These are phyloP conservation scores for Thelonectria olida DNA, from an alignment of 2,329 filamentous ascomycete species.

Conservation along the genomic window DNA sequence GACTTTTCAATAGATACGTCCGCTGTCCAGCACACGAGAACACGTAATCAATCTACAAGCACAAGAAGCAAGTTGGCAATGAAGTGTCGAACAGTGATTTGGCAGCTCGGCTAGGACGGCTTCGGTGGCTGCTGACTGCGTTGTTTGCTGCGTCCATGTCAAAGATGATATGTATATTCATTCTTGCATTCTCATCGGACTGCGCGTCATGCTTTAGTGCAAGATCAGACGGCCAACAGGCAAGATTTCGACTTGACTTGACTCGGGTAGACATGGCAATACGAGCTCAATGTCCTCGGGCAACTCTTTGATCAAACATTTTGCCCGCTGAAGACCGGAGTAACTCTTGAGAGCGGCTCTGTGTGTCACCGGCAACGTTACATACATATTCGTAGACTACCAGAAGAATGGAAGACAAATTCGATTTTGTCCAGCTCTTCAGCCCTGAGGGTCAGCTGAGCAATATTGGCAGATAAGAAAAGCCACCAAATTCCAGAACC, in stretches of 20 bases:
- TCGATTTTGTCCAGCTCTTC: no score
- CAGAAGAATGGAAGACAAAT: no score
- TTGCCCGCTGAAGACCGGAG: no score
- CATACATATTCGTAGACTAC: no score
- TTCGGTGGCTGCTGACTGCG: slow-evolving; percentile 5
- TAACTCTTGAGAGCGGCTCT: no score
- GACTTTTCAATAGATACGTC: not conserved
- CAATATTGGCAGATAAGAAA: slow-evolving; percentile 1
- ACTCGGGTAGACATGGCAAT: no score
- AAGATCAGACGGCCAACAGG: not conserved
- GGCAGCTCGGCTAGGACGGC: not conserved
- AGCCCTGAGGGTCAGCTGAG: not conserved
- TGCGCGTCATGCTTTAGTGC: slow-evolving; percentile 2
- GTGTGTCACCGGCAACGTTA: no score
- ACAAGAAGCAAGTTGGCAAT: not conserved
- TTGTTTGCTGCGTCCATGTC: not conserved
- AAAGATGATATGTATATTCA: not conserved
- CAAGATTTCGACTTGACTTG: no score
- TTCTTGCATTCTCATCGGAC: slow-evolving; percentile 1
- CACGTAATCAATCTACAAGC: not conserved
- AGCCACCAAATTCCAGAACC: slow-evolving; percentile 16
- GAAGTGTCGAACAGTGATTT: not conserved
- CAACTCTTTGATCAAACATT: no score
- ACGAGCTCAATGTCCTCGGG: no score
- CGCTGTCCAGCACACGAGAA: not conserved